Evolutionary conservation across 1,139 yeast genomes (phyloP), one percentile per base, ranked within the genome.

Genomic region (Saccharomyces pastorianus): DNA sequence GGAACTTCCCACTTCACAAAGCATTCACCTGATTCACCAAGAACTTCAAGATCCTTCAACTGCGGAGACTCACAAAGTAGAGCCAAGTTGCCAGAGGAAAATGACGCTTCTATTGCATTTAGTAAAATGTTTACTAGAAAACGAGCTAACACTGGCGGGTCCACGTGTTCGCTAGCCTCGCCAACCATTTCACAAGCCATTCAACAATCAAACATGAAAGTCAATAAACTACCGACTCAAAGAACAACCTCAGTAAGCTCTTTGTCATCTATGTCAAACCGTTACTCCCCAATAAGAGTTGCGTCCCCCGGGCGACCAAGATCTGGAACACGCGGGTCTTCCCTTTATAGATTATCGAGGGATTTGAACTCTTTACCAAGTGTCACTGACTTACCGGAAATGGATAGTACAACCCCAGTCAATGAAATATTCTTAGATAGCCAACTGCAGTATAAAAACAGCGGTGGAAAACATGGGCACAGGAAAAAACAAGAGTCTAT

Each of bases 31-130:
- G 34, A 31, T 31, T 31, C 34, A 31, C 34, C 34, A 31, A 31
- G 34, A 31, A 31, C 34, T 2, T 31, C 34, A 31, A 31, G 34
- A 31, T 31, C 34, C 34, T 31, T 31, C 14, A 31, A 31, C 34
- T 31, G 34, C 34, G 34, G 34, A 31, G 34, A 31, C 34, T 31
- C 34, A 31, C 34, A 31, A 31, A 25, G 27, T 17, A 25, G 32
- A 31, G 13, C 2, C 38, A 34, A 41, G 9, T 25, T 23, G 51
- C 20, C 34, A 5, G 70, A 66, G 51, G 71, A 68, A 47, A 68
- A 68, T 55, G 72, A 69, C 59, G 72, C 72, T 2, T 65, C 70
- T 6, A 61, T 68, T 31, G 72, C 71, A 51, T 69, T 69, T 47
- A 67, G 66, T 51, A 68, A 66, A 52, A 61, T 68, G 61, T 66